Evolutionary conservation across 768 basidiomycete species (phyloP).

Genomic region (Pleurotus pulmonarius): DNA sequence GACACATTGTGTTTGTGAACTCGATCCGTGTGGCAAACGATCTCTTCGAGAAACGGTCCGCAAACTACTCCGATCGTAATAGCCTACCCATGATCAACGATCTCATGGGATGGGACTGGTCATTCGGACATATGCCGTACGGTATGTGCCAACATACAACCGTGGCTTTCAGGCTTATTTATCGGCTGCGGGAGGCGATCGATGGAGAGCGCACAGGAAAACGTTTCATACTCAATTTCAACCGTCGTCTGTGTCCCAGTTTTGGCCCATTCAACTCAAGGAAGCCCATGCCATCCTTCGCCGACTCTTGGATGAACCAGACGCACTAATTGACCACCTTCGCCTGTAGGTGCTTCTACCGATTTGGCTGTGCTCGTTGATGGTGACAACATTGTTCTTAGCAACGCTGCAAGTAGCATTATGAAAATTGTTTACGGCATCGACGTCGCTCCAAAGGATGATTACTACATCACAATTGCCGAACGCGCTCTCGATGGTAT

Average conservation of each 20-base stretch:
- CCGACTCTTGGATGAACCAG: conserved; percentile 36
- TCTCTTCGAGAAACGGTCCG: conserved; percentile 52
- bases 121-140: conserved; percentile 54
- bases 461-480: conserved; percentile 8
- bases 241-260: conserved; percentile 32
- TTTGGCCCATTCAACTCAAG: conserved; percentile 42
- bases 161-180: no score
- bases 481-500: conserved; percentile 9
- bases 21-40: conserved; percentile 42
- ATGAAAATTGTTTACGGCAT: conserved; percentile 31
- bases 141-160: conserved; percentile 19
- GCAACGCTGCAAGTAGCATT: conserved; percentile 47
- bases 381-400: conserved; percentile 16
- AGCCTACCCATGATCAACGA: conserved; percentile 47
- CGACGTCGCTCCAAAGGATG: conserved; percentile 10
- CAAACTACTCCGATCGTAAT: conserved; percentile 53
- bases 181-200: conserved; percentile 31
- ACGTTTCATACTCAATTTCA: conserved; percentile 52
- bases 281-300: conserved; percentile 44
- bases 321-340: conserved; percentile 44
- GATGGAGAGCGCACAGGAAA: conserved; percentile 49
- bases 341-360: conserved; percentile 35
- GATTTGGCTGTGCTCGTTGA: not conserved
- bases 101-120: conserved; percentile 50
- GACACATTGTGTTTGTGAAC: conserved; percentile 45